phyloP scores from a whole-genome alignment of 2,329 filamentous ascomycete species.

The Lachnellula suecica region DNA sequence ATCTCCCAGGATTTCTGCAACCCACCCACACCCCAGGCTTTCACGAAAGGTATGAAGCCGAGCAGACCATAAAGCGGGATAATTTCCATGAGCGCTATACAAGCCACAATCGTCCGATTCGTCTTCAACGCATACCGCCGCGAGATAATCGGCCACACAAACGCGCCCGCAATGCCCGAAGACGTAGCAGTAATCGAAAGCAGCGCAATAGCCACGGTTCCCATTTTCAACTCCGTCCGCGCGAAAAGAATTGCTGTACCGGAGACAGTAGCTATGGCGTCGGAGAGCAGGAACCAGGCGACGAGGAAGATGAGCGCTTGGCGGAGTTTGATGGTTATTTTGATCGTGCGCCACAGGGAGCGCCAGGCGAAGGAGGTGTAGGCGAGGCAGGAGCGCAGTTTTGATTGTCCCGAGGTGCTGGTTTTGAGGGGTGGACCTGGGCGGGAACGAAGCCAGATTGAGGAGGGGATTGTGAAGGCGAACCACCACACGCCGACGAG shows the following conservation, averaged over 20 bases:
- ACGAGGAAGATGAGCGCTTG: constrained; percentile 77
- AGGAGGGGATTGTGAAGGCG: constrained; percentile 79
- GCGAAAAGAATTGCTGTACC: constrained; percentile 94
- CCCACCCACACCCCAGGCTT: constrained; percentile 72
- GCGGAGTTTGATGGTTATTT: constrained; percentile 67
- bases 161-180: constrained; percentile 81
- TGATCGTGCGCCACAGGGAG: constrained; percentile 75
- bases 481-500: constrained; percentile 89
- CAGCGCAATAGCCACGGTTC: constrained; percentile 80
- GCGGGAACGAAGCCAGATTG: constrained; percentile 79
- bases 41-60: constrained; percentile 80
- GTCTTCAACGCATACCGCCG: constrained; percentile 67
- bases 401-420: constrained; percentile 16
- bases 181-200: constrained; percentile 91
- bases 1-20: constrained; percentile 95
- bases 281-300: constrained; percentile 92
- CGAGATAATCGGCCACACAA: constrained; percentile 82
- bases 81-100: constrained; percentile 83
- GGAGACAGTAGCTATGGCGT: constrained; percentile 89
- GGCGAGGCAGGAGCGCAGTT: constrained; percentile 50
- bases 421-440: constrained; percentile 73
- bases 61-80: constrained; percentile 90
- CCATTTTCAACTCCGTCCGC: constrained; percentile 89
- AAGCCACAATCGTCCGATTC: constrained; percentile 84
- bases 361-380: constrained; percentile 85